phyloP scores from a whole-genome alignment of 2,329 filamentous ascomycete genomes.

The Ascochyta koolunga region DNA sequence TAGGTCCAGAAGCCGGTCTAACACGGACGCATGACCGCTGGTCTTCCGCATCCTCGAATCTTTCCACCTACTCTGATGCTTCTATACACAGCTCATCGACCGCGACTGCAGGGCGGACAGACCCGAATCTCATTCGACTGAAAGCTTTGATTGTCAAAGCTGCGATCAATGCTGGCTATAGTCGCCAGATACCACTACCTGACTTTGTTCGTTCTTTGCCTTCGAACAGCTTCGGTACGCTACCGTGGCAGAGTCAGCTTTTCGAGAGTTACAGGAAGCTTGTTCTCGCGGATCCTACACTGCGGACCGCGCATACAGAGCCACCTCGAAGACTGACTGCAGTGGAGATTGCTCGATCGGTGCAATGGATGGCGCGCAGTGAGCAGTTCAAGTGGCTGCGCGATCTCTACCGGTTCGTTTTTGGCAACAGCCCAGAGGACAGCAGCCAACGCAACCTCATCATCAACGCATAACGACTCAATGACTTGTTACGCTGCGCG shows the following conservation, averaged over 20 bases:
- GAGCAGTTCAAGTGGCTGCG: conserved; percentile 79
- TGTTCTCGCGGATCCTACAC: conserved; percentile 73
- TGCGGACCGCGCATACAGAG: conserved; percentile 56
- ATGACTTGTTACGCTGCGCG: background rate
- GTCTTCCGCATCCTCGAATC: conserved; percentile 76
- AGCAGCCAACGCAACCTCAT: conserved; percentile 70
- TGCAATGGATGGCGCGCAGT: conserved; percentile 74
- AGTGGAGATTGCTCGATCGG: conserved; percentile 79
- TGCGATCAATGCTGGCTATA: conserved; percentile 82
- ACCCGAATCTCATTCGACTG: conserved; percentile 76
- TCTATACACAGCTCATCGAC: conserved; percentile 71
- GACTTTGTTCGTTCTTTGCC: conserved; percentile 78
- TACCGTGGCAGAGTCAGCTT: conserved; percentile 72
- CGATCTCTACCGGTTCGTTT: conserved; percentile 83
- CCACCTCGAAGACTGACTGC: conserved; percentile 69
- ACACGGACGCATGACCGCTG: conserved; percentile 68
- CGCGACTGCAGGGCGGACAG: conserved; percentile 71
- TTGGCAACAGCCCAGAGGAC: conserved; percentile 83
- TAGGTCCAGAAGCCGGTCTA: conserved; percentile 69
- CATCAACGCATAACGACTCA: conserved; percentile 52
- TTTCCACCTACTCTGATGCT: conserved; percentile 79
- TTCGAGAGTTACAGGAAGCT: conserved; percentile 82
- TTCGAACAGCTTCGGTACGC: conserved; percentile 76
- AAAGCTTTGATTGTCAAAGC: conserved; percentile 83
- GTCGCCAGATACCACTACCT: conserved; percentile 68